phyloP scores from a whole-genome alignment of 2,329 filamentous ascomycete species.

The Monosporascus sp. region DNA sequence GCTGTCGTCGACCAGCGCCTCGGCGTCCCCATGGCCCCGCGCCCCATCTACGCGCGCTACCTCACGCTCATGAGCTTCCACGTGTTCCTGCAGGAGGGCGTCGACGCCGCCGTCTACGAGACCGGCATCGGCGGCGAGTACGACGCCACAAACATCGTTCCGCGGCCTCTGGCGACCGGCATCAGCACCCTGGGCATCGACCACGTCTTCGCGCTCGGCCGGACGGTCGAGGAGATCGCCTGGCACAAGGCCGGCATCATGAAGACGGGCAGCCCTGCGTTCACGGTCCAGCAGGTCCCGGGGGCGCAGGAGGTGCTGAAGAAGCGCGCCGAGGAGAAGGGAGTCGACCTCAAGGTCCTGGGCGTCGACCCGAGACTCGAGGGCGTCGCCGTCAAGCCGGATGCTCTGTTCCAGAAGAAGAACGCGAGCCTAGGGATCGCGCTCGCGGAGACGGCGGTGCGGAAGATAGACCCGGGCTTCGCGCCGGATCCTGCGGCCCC shows the following conservation, averaged over 20 bases:
- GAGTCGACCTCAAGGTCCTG: slow-evolving; percentile 42
- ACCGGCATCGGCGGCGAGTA: slow-evolving; percentile 63
- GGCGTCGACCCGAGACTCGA: slow-evolving; percentile 40
- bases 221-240: slow-evolving; percentile 60
- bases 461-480: slow-evolving; percentile 35
- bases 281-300: slow-evolving; percentile 49
- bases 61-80: slow-evolving; percentile 64
- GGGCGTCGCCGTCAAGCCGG: slow-evolving; percentile 43
- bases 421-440: slow-evolving; percentile 48
- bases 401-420: slow-evolving; percentile 53
- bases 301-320: slow-evolving; percentile 41
- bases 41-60: slow-evolving; percentile 56
- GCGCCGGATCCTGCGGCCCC: slow-evolving; percentile 11
- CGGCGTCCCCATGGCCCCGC: slow-evolving; percentile 29
- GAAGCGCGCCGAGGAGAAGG: slow-evolving; percentile 48
- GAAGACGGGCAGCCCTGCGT: slow-evolving; percentile 53
- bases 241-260: slow-evolving; percentile 73
- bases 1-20: slow-evolving; percentile 23
- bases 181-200: slow-evolving; percentile 66
- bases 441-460: slow-evolving; percentile 45
- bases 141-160: slow-evolving; percentile 64
- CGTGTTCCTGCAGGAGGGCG: slow-evolving; percentile 57
- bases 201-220: slow-evolving; percentile 58
- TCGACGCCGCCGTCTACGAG: slow-evolving; percentile 61
- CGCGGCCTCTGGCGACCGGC: slow-evolving; percentile 50